Percentiles rank a stretch among this genome's conserved stretches.
phyloP scores from a whole-genome alignment of 345 rosid genomes.

The Hibiscus trionum region DNA sequence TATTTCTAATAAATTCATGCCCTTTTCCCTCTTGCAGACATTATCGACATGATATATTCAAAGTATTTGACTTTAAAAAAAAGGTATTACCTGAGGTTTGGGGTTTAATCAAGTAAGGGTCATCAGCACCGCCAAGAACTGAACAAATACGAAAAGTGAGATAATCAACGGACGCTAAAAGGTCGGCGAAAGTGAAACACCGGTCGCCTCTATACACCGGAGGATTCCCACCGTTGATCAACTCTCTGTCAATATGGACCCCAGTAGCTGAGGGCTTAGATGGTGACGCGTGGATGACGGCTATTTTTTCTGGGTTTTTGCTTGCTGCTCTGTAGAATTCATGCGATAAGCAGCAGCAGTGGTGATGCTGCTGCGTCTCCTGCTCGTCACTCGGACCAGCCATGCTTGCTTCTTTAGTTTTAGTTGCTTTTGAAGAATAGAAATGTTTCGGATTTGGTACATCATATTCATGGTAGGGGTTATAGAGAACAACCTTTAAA shows the following conservation, averaged over 20 bases:
- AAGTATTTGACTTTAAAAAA: neutral
- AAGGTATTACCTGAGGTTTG: slow-evolving; percentile 24
- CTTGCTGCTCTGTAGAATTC: slow-evolving; percentile 46
- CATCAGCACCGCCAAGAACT: slow-evolving; percentile 35
- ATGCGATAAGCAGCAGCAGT: slow-evolving; percentile 80
- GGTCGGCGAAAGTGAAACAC: slow-evolving; percentile 47
- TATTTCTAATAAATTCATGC: neutral
- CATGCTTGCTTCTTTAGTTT: neutral
- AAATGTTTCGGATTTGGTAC: too few relatives aligned
- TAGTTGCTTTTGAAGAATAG: too few relatives aligned
- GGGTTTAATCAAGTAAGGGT: slow-evolving; percentile 33
- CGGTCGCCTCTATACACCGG: slow-evolving; percentile 55
- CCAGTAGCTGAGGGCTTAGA: neutral
- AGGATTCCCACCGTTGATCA: slow-evolving; percentile 20
- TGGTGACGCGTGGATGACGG: slow-evolving; percentile 42
- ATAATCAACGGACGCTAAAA: slow-evolving; percentile 44
- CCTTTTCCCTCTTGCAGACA: neutral
- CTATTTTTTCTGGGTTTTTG: slow-evolving; percentile 36
- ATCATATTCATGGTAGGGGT: too few relatives aligned
- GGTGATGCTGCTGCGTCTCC: slow-evolving; percentile 2
- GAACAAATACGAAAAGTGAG: slow-evolving; percentile 47
- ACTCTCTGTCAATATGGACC: slow-evolving; percentile 14
- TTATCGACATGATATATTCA: neutral
- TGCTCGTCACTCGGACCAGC: neutral
- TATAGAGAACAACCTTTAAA: too few relatives aligned